A percentile compares a stretch with the other conserved stretches of the same genome.
These are phyloP conservation scores for Sordariomycetes sp. DNA, from an alignment of 2,329 filamentous ascomycete species.

Conservation along the genomic window DNA sequence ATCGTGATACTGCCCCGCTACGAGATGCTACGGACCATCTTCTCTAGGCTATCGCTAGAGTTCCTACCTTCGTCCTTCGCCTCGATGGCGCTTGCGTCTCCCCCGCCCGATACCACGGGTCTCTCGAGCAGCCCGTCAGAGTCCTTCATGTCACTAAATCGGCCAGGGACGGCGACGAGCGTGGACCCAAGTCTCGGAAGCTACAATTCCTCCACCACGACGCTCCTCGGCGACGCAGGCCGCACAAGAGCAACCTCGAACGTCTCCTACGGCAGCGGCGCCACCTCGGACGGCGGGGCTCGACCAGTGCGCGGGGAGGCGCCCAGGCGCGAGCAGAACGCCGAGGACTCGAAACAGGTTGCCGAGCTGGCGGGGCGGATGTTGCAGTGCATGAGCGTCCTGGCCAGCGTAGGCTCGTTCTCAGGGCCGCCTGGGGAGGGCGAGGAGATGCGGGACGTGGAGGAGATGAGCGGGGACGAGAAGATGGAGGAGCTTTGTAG, in stretches of 20 bases:
- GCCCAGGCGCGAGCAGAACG: slow-evolving; percentile 44
- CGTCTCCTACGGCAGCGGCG: slow-evolving; percentile 56
- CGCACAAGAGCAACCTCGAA: slow-evolving; percentile 80
- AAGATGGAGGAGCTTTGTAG: slow-evolving; percentile 78
- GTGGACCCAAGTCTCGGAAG: slow-evolving; percentile 66
- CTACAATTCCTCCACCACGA: slow-evolving; percentile 71
- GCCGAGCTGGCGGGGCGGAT: slow-evolving; percentile 92
- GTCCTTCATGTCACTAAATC: slow-evolving; percentile 31
- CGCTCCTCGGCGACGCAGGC: slow-evolving; percentile 57
- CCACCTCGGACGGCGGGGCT: slow-evolving; percentile 27
- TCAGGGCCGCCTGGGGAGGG: background rate
- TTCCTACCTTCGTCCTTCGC: slow-evolving; percentile 48
- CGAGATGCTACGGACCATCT: slow-evolving; percentile 79
- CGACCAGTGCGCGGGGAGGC: slow-evolving; percentile 12
- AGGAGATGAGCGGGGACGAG: slow-evolving; percentile 38
- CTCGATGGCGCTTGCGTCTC: slow-evolving; percentile 42
- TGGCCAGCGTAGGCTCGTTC: slow-evolving; percentile 55
- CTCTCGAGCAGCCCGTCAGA: slow-evolving; percentile 35
- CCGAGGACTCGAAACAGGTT: slow-evolving; percentile 64
- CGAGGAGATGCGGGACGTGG: background rate
- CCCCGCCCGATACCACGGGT: slow-evolving; percentile 33
- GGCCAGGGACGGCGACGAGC: slow-evolving; percentile 65
- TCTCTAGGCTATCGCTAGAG: slow-evolving; percentile 80
- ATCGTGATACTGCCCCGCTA: slow-evolving; percentile 80
- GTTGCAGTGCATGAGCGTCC: slow-evolving; percentile 89